A percentile compares a stretch with the other conserved stretches of the same genome.
Evolutionary conservation across 305 asterid species (phyloP).

Genomic region (Solanum hybrid): DNA sequence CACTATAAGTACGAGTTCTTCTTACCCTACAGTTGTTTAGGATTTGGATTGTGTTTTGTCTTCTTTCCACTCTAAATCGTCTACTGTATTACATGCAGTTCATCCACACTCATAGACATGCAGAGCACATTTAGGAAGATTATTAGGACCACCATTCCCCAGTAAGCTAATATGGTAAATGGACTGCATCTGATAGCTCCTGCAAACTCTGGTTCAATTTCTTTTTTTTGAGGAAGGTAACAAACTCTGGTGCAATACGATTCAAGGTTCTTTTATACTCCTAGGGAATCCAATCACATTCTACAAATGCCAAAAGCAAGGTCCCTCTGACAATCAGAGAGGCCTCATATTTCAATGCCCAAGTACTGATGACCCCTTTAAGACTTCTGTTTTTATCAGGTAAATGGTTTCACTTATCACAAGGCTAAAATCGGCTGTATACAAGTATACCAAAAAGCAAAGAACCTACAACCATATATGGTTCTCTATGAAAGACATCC

Average conservation of each 20-base stretch:
- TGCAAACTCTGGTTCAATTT: not conserved
- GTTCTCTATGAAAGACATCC: not conserved
- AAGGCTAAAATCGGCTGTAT: not conserved
- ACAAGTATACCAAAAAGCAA: not conserved
- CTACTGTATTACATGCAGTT: not conserved
- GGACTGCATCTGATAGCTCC: not conserved
- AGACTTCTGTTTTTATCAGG: not conserved
- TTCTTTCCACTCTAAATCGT: not conserved
- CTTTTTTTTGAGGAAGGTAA: not conserved
- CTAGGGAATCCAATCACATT: not conserved
- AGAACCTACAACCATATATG: not conserved
- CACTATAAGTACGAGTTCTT: not conserved
- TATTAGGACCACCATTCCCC: not conserved
- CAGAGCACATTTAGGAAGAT: not conserved
- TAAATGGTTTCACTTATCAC: not conserved
- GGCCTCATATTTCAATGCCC: not conserved
- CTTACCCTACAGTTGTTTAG: not conserved
- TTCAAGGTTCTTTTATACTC: not conserved
- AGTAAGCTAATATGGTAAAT: not conserved
- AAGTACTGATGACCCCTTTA: not conserved
- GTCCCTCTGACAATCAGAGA: not conserved
- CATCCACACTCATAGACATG: not conserved
- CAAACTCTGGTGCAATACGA: not conserved
- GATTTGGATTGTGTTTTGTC: not conserved
- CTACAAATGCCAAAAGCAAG: not conserved